A percentile compares a stretch with the other conserved stretches of the same genome.
Conservation (phyloP, 2,329 filamentous ascomycete species). For the Penicillium fuscoglaucum region DNA sequence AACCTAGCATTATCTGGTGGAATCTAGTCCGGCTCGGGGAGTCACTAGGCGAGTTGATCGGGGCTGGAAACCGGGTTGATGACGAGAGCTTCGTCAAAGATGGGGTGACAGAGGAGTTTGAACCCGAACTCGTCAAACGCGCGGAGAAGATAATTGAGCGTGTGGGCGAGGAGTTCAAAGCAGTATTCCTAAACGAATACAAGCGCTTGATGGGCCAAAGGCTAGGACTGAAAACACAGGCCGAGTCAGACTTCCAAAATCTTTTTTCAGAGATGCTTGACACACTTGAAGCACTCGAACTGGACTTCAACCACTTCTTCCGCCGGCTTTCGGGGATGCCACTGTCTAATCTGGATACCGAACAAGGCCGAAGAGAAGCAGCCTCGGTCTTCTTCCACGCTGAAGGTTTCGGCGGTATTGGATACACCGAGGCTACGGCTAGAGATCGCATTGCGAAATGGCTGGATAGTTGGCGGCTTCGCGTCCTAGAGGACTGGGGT, state of each 20-base stretch:
- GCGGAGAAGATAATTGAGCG: conserved; percentile 82
- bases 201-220: conserved; percentile 78
- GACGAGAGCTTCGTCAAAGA: conserved; percentile 67
- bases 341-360: conserved; percentile 63
- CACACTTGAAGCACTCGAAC: conserved; percentile 73
- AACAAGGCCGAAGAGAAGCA: conserved; percentile 62
- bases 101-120: conserved; percentile 69
- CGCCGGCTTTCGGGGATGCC: conserved; percentile 68
- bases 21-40: conserved; percentile 91
- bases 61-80: conserved; percentile 72
- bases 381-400: conserved; percentile 77
- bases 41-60: conserved; percentile 82
- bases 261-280: conserved; percentile 83
- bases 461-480: conserved; percentile 74
- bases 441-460: conserved; percentile 70
- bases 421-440: conserved; percentile 63
- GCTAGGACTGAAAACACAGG: conserved; percentile 70
- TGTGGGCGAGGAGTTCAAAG: conserved; percentile 82
- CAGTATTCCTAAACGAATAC: conserved; percentile 86
- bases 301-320: conserved; percentile 97
- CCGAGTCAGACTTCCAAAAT: conserved; percentile 73
- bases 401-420: conserved; percentile 64
- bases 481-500: conserved; percentile 76
- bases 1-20: conserved; percentile 98
- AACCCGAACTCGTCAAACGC: conserved; percentile 69